phyloP scores from a whole-genome alignment of 148 eudicot genomes.

The Rhododendron williamsianum region DNA sequence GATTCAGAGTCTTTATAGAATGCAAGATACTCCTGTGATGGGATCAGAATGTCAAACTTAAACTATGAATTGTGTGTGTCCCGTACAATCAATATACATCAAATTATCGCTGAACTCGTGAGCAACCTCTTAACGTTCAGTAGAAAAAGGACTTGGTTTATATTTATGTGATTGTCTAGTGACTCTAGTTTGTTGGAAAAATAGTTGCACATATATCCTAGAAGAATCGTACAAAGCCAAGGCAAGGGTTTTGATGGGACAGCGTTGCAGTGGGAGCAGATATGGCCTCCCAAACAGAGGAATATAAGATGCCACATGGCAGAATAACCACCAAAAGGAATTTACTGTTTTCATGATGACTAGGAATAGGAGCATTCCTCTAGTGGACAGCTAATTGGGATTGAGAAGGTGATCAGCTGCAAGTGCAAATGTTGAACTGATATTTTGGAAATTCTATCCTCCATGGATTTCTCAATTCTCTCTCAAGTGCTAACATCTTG shows the following conservation, averaged over 20 bases:
- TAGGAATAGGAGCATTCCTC: neutral
- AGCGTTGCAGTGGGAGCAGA: too few species aligned
- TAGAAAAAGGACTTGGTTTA: neutral
- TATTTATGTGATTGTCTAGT: neutral
- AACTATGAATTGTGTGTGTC: neutral
- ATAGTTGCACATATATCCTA: neutral
- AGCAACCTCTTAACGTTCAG: too few species aligned
- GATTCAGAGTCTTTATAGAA: neutral
- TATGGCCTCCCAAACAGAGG: neutral
- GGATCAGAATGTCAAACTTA: neutral
- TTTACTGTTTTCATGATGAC: neutral
- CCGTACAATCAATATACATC: neutral
- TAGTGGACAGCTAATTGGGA: neutral
- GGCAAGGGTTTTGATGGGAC: neutral
- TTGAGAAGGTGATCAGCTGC: neutral
- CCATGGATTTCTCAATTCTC: neutral
- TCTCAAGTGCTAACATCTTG: neutral
- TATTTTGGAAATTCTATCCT: neutral
- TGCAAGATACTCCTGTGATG: neutral
- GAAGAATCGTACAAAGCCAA: neutral
- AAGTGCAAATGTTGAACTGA: neutral
- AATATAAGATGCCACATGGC: neutral
- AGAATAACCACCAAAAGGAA: neutral
- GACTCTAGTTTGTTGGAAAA: neutral
- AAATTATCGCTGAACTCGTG: neutral